Conservation (phyloP, 2,329 filamentous ascomycete species). For the Claviceps africana region DNA sequence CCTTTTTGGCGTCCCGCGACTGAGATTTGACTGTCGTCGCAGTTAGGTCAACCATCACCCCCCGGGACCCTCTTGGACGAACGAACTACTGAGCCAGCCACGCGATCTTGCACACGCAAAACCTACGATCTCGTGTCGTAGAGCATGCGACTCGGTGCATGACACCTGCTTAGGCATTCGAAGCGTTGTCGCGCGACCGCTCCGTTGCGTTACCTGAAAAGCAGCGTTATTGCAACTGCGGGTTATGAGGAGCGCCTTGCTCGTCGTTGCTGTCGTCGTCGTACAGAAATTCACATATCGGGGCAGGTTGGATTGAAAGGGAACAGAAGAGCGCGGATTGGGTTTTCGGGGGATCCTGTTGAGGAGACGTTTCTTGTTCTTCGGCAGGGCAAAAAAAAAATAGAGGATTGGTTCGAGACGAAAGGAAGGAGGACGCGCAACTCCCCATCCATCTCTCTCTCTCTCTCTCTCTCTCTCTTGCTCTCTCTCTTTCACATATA, state of each 20-base stretch:
- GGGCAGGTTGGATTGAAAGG: not conserved
- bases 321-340: not conserved
- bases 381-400: not conserved
- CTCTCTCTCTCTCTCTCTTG: not conserved
- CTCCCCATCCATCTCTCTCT: not conserved
- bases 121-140: not conserved
- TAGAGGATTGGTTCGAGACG: not conserved
- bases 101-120: not conserved
- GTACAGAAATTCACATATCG: not conserved
- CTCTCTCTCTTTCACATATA: not conserved
- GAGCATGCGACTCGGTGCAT: conserved; percentile 2
- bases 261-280: not conserved
- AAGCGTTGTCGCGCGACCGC: conserved; percentile 1
- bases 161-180: conserved; percentile 1
- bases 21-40: not conserved
- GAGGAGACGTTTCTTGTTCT: not conserved
- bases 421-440: not conserved
- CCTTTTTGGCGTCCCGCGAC: not conserved
- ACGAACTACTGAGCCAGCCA: not conserved
- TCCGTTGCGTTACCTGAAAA: not conserved
- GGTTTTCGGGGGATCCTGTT: not conserved
- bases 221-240: not conserved
- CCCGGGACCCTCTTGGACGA: not conserved
- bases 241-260: conserved; percentile 1
- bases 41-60: not conserved